phyloP scores from a whole-genome alignment of 495 filamentous ascomycete species.

The Physcia stellaris region DNA sequence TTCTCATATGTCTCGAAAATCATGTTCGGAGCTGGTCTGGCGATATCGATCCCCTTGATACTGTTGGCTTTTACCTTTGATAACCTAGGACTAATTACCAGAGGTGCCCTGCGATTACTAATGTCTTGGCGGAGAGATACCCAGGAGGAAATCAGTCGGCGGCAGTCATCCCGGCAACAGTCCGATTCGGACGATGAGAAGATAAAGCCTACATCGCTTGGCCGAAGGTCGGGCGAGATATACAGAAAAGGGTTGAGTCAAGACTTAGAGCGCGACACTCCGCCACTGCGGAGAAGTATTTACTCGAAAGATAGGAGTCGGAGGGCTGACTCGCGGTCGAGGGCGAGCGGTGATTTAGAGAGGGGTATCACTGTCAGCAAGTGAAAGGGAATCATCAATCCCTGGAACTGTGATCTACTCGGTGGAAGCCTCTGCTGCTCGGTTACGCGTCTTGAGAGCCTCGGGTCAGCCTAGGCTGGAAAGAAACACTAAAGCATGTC shows the following conservation, averaged over 20 bases:
- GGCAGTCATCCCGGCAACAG: not conserved
- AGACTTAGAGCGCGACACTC: not conserved
- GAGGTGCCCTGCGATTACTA: not conserved
- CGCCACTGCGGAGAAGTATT: slow-evolving; percentile 2
- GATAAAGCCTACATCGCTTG: not conserved
- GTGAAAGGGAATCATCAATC: too few species aligned
- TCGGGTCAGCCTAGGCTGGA: too few species aligned
- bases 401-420: too few species aligned
- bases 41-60: slow-evolving; percentile 50
- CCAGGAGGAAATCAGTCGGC: not conserved
- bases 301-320: not conserved
- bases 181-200: slow-evolving; percentile 1
- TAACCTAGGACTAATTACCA: slow-evolving; percentile 32
- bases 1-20: slow-evolving; percentile 48
- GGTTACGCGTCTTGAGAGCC: too few species aligned
- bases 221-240: not conserved
- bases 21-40: slow-evolving; percentile 53
- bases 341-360: slow-evolving; percentile 4
- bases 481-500: too few species aligned
- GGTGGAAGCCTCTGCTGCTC: too few species aligned
- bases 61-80: slow-evolving; percentile 43
- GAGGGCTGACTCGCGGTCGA: not conserved
- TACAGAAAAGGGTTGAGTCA: not conserved
- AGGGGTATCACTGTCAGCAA: too few species aligned
- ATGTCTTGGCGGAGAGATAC: not conserved